Conservation (phyloP, 1,139 yeast genomes). For the Zygoascus meyerae region DNA sequence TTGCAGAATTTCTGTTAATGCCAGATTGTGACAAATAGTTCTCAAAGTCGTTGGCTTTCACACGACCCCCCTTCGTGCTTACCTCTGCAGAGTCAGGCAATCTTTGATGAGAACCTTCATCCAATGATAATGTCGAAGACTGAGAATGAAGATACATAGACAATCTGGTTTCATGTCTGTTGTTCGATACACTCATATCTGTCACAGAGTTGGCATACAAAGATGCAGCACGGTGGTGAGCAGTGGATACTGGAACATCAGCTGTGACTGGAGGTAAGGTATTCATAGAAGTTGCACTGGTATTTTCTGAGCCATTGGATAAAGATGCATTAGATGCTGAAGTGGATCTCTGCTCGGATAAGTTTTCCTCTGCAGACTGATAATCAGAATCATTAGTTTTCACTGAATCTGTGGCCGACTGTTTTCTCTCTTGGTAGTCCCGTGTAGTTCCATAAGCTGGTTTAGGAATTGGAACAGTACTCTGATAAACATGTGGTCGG, state of each 20-base stretch:
- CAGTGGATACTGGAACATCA: background rate
- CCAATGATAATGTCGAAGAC: conserved; percentile 17
- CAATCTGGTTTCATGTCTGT: background rate
- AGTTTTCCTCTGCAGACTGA: background rate
- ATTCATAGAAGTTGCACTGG: too few species aligned
- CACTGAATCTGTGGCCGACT: background rate
- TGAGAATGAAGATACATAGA: conserved; percentile 18
- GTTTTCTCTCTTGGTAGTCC: background rate
- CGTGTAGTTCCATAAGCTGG: too few species aligned
- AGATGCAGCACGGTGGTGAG: conserved; percentile 2
- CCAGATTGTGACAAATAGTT: too few species aligned
- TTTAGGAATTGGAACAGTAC: too few species aligned
- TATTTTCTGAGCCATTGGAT: too few species aligned
- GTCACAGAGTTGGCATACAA: background rate
- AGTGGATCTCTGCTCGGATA: too few species aligned
- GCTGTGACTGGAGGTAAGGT: background rate
- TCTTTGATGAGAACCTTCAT: background rate
- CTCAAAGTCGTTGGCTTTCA: too few species aligned
- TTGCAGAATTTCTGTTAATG: too few species aligned
- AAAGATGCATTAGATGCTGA: too few species aligned
- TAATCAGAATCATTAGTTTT: background rate
- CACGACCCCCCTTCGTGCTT: too few species aligned
- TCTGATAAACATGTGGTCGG: too few species aligned
- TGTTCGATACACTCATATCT: background rate
- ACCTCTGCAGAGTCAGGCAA: background rate